Base-by-base conservation (phyloP, 192 early-diverging fungal genomes). In the Backusella psychrophila region DNA sequence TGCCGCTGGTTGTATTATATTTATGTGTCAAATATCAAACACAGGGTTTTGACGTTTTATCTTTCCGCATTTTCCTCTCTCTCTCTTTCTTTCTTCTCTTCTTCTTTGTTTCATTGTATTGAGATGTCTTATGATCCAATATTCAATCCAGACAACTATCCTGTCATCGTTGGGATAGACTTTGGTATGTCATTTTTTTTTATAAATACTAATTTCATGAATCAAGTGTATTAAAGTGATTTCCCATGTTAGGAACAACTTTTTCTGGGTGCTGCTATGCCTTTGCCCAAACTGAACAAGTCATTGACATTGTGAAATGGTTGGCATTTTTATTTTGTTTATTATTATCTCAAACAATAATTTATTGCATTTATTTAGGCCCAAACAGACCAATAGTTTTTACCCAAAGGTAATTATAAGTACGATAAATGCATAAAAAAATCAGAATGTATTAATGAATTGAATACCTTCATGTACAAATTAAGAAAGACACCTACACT, bases 221-320 rank as follows among this genome's bases (percentile, higher is more conserved):
- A 56, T 23, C 21, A 56, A 21, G n/a, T 56, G 21, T 3, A n/a
- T 39, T 39, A 39, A 56, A 23, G n/a, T 21, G 19, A 26, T 0
- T 56, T 49, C 33, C 11, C 38, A 12, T 39, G 38, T 19, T 52
- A 86, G 85, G 85, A 59, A 84, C 82, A 41, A 86, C 85, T 11
- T 86, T 77, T 66, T 86, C 85, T 12, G 86, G 86, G 4, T 83
- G 84, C 38, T 85, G 84, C 39, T 87, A 87, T 72, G 84, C 86
- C 19, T 85, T 87, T 81, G 80, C 84, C 4, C 83, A 85, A 52
- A 85, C 82, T n/a, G 84, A 85, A 72, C 84, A 87, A 71, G 82
- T 87, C 6, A 71, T 82, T 52, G 86, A 87, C 74, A 85, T 85
- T 66, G 83, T 83, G 3, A 83, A 84, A 59, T 88, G 87, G 87